Conservation (phyloP, 129 eudicot species). For the Centrapalus pauciflorus region DNA sequence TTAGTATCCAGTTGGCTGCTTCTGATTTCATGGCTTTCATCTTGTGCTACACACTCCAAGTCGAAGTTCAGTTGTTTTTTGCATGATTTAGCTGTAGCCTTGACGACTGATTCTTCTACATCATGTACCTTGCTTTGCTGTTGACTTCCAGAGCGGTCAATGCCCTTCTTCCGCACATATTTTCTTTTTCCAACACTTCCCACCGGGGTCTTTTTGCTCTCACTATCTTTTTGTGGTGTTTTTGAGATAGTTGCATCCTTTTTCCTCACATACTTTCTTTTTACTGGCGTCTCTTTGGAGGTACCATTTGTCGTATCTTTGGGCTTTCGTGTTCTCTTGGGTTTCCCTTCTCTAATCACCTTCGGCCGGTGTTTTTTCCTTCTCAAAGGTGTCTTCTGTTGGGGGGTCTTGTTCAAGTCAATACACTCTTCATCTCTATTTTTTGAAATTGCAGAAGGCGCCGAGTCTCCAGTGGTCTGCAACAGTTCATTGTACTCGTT, state of each 20-base stretch:
- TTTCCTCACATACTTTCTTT: constrained; percentile 72
- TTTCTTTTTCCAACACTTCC: constrained; percentile 45
- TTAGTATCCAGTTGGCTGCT: constrained; percentile 24
- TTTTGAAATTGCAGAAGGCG: constrained; percentile 37
- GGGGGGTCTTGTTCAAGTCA: constrained; percentile 68
- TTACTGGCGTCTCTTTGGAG: constrained; percentile 30
- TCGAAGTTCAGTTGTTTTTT: constrained; percentile 56
- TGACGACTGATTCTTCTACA: not conserved
- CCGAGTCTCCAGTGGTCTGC: constrained; percentile 30
- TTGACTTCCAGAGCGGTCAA: constrained; percentile 19
- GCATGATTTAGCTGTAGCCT: constrained; percentile 40
- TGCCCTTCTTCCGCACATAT: constrained; percentile 56
- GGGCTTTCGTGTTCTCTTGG: constrained; percentile 53
- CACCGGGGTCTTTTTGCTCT: not conserved
- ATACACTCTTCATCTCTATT: constrained; percentile 31
- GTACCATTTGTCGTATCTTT: constrained; percentile 25
- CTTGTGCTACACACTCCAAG: constrained; percentile 24
- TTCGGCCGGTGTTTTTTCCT: constrained; percentile 77
- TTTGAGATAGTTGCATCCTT: constrained; percentile 27
- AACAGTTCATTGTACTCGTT: constrained; percentile 25
- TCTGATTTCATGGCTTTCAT: constrained; percentile 19
- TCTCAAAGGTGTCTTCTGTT: constrained; percentile 50
- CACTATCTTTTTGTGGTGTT: constrained; percentile 5
- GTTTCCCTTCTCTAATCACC: constrained; percentile 70
- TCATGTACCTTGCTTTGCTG: constrained; percentile 10